A percentile compares a stretch with the other conserved stretches of the same genome.
phyloP scores from a whole-genome alignment of 2,329 filamentous ascomycete species.

The Fusarium multiceps region DNA sequence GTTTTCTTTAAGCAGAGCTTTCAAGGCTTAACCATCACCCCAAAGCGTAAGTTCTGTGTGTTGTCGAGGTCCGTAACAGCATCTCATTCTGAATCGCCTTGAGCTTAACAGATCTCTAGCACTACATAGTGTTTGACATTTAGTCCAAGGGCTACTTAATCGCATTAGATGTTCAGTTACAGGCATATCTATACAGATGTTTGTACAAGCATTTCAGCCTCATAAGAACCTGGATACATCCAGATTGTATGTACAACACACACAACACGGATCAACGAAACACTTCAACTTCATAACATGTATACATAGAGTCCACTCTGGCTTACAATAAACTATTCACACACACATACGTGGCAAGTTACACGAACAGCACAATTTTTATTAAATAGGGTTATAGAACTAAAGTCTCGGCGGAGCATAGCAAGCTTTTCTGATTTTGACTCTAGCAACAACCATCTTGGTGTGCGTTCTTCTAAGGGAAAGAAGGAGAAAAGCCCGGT shows the following conservation, averaged over 20 bases:
- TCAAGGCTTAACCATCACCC: neutral
- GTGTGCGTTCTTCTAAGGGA: conserved; percentile 30
- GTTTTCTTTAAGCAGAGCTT: neutral
- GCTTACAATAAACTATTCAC: neutral
- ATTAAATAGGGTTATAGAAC: conserved; percentile 38
- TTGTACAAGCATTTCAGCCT: neutral
- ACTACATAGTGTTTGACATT: neutral
- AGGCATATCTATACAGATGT: neutral
- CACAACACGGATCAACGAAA: neutral
- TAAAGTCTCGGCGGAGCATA: conserved; percentile 41
- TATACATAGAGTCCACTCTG: neutral
- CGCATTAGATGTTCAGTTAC: neutral
- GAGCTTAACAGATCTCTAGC: neutral
- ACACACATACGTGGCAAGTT: neutral
- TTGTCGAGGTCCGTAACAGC: neutral
- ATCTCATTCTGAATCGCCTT: neutral
- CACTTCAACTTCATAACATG: neutral
- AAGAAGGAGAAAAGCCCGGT: conserved; percentile 36
- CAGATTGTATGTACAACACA: neutral
- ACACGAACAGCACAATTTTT: conserved; percentile 27
- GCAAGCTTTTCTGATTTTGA: conserved; percentile 38
- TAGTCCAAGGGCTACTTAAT: neutral
- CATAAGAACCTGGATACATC: neutral
- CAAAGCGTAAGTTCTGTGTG: neutral
- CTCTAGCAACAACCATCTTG: conserved; percentile 31